Percentiles rank a stretch among this genome's conserved stretches.
Evolutionary conservation across 2,329 filamentous ascomycete genomes (phyloP).

Genomic region (Paradendryphiella salina): DNA sequence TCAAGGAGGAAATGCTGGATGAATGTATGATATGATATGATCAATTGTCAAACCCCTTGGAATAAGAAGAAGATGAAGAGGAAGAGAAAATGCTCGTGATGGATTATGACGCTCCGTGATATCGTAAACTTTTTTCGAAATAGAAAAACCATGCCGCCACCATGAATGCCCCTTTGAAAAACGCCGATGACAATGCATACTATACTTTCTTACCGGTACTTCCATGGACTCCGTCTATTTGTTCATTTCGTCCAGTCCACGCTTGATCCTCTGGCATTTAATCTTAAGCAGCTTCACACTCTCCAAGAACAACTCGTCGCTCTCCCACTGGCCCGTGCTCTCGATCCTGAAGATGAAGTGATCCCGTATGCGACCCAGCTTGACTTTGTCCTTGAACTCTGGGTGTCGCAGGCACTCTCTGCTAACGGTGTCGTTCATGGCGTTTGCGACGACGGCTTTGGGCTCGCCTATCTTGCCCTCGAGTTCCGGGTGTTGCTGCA

Average conservation of each 20-base stretch:
- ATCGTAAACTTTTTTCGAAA: slow-evolving; percentile 25
- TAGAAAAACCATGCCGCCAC: slow-evolving; percentile 1
- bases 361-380: slow-evolving; percentile 84
- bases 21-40: slow-evolving; percentile 1
- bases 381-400: slow-evolving; percentile 95
- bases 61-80: too few species aligned
- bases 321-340: slow-evolving; percentile 93
- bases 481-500: slow-evolving; percentile 63
- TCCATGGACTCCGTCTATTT: slow-evolving; percentile 17
- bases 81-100: neutral
- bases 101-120: slow-evolving; percentile 16
- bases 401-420: slow-evolving; percentile 87
- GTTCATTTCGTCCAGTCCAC: slow-evolving; percentile 61
- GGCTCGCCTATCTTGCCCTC: slow-evolving; percentile 75
- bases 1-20: neutral
- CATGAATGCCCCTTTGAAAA: slow-evolving; percentile 23
- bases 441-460: slow-evolving; percentile 83
- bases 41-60: neutral
- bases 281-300: slow-evolving; percentile 80
- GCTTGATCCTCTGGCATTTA: slow-evolving; percentile 76
- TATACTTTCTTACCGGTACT: neutral
- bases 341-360: slow-evolving; percentile 98
- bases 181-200: slow-evolving; percentile 33
- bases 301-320: slow-evolving; percentile 91
- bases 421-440: slow-evolving; percentile 94